These are phyloP conservation scores for Solanum aculeatissimum DNA, from an alignment of 305 asterid genomes.

Conservation along the genomic window DNA sequence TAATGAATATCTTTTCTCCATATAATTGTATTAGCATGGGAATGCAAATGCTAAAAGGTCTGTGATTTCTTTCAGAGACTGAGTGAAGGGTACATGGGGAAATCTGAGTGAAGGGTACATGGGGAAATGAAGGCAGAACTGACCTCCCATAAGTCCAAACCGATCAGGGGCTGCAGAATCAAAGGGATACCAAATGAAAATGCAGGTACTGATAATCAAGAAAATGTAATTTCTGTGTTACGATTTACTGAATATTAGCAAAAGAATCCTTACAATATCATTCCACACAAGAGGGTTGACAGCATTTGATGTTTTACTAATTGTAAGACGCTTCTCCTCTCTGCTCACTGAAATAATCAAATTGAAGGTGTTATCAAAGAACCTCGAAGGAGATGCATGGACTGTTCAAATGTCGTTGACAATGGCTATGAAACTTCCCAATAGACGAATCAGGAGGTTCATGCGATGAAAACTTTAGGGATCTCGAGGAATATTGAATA, in stretches of 20 bases:
- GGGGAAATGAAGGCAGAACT: not conserved
- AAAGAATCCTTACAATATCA: constrained; percentile 57
- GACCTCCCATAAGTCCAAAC: constrained; percentile 96
- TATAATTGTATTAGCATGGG: not conserved
- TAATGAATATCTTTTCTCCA: not conserved
- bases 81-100: not conserved
- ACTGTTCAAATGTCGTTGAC: not conserved
- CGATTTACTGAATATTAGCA: not conserved
- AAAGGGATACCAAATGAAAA: constrained; percentile 5
- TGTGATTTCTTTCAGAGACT: not conserved
- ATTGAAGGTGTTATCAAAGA: not conserved
- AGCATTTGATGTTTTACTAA: constrained; percentile 76
- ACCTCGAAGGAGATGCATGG: not conserved
- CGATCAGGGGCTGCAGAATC: constrained; percentile 63
- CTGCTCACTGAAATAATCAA: constrained; percentile 55
- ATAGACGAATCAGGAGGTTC: not conserved
- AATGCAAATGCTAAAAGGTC: not conserved
- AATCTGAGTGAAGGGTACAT: not conserved
- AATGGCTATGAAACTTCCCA: not conserved
- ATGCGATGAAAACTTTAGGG: not conserved
- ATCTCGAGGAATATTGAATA: not conserved
- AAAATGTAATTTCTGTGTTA: not conserved
- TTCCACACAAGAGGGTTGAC: constrained; percentile 78
- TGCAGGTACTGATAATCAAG: not conserved
- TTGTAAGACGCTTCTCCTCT: constrained; percentile 65